These are phyloP conservation scores for Paraconiothyrium sp. DNA, from an alignment of 2,329 filamentous ascomycete species.

Conservation along the genomic window DNA sequence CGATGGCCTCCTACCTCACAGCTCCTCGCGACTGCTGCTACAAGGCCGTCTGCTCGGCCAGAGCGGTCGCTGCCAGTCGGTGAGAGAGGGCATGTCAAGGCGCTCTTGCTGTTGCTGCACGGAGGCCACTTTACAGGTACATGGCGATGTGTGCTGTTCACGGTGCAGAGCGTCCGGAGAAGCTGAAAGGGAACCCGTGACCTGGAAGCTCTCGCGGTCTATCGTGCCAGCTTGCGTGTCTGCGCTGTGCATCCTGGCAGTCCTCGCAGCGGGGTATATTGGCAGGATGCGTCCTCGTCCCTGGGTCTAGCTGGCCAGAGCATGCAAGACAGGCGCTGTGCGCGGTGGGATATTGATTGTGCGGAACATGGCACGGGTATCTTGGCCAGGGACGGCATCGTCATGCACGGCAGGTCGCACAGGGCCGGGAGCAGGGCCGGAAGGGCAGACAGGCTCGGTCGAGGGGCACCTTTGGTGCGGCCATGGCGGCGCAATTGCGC, in stretches of 20 bases:
- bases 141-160: background rate
- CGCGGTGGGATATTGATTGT: slow-evolving; percentile 32
- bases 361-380: slow-evolving; percentile 31
- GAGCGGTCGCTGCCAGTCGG: background rate
- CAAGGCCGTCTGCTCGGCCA: background rate
- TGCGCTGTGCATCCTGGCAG: background rate
- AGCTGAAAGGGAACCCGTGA: too few relatives aligned
- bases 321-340: slow-evolving; percentile 19
- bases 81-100: slow-evolving; percentile 7
- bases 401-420: slow-evolving; percentile 27
- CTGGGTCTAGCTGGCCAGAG: background rate
- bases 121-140: background rate
- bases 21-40: slow-evolving; percentile 17
- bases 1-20: slow-evolving; percentile 15
- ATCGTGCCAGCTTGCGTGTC: too few relatives aligned
- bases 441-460: background rate
- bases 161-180: background rate
- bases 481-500: background rate
- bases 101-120: background rate
- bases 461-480: background rate
- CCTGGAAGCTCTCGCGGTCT: too few relatives aligned
- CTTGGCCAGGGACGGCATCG: background rate
- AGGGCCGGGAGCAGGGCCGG: slow-evolving; percentile 6
- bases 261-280: too few relatives aligned
- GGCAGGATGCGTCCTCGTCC: background rate